Evolutionary conservation across 2,329 filamentous ascomycete species (phyloP).

Genomic region (Pseudohalonectria lignicola): DNA sequence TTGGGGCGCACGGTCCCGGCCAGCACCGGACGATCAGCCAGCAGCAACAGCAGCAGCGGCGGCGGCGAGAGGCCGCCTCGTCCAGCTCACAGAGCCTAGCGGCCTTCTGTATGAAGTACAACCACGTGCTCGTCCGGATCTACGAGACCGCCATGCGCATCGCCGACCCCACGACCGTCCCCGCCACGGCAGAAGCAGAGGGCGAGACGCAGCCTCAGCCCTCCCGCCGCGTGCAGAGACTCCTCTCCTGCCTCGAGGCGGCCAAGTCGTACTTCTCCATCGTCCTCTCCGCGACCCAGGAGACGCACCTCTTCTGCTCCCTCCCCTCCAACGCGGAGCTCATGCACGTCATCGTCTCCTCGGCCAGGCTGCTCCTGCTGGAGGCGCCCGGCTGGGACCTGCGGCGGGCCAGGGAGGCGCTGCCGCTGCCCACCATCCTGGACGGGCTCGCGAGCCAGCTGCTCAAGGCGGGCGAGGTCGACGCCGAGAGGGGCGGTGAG

Average conservation of each 20-base stretch:
- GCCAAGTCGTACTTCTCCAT: constrained; percentile 20
- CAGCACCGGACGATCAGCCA: constrained; percentile 1
- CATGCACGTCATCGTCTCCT: constrained; percentile 15
- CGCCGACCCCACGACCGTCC: constrained; percentile 6
- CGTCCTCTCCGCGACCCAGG: constrained; percentile 16
- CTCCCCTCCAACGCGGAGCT: constrained; percentile 14
- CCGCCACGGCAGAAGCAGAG: constrained; percentile 2
- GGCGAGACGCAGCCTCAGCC: constrained; percentile 10
- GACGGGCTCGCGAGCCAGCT: constrained; percentile 8
- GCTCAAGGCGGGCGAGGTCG: constrained; percentile 3
- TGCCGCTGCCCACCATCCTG: constrained; percentile 12
- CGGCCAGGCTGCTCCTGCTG: constrained; percentile 16
- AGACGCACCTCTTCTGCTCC: constrained; percentile 12
- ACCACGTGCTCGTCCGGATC: constrained; percentile 23
- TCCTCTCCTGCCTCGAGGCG: constrained; percentile 23
- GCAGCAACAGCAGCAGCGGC: constrained; percentile 6
- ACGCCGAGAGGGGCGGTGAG: constrained; percentile 11
- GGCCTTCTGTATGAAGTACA: constrained; percentile 18
- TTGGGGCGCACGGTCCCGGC: constrained; percentile 15
- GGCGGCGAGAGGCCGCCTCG: background rate
- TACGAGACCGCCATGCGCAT: constrained; percentile 26
- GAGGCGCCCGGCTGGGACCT: constrained; percentile 6
- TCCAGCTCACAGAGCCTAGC: background rate
- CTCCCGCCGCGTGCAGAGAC: constrained; percentile 18
- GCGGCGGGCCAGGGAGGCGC: constrained; percentile 8